A percentile compares a stretch with the other conserved stretches of the same genome.
phyloP scores from a whole-genome alignment of 1,139 yeast species.

The Candida glucosophila region DNA sequence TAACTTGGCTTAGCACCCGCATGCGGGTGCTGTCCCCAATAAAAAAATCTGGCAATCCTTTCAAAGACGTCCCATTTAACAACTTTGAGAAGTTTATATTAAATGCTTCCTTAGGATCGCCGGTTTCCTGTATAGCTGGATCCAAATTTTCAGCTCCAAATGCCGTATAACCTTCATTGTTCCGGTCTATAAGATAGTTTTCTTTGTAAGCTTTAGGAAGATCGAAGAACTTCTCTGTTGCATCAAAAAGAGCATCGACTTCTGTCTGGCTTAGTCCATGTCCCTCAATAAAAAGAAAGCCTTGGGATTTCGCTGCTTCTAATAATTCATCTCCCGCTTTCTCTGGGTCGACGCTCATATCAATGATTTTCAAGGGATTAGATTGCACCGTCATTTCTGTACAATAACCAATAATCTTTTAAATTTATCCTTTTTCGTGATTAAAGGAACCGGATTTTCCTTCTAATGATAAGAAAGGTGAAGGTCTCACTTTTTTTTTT shows the following conservation, averaged over 20 bases:
- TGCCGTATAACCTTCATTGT: conserved; percentile 57
- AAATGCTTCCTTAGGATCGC: conserved; percentile 58
- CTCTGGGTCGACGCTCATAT: conserved; percentile 38
- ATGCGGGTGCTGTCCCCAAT: conserved; percentile 20
- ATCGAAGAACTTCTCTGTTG: conserved; percentile 50
- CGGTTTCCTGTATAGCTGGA: conserved; percentile 35
- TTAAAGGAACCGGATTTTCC: no score
- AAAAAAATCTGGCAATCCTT: conserved; percentile 38
- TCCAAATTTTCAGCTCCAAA: conserved; percentile 53
- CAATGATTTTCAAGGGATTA: conserved; percentile 45
- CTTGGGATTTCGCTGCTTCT: conserved; percentile 59
- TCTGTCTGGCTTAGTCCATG: conserved; percentile 55
- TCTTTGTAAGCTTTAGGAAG: conserved; percentile 42
- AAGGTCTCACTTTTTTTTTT: no score
- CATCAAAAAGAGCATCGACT: conserved; percentile 43
- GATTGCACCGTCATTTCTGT: no score
- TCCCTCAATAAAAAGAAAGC: conserved; percentile 67
- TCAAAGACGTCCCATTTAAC: conserved; percentile 23
- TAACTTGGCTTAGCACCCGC: conserved; percentile 21
- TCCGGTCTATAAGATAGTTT: conserved; percentile 35
- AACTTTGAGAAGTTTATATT: conserved; percentile 37
- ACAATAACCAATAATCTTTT: no score
- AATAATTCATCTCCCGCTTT: conserved; percentile 44
- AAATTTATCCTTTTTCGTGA: no score
- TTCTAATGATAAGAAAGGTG: no score